These are phyloP conservation scores for Verticillium alfalfae DNA, from an alignment of 2,329 filamentous ascomycete species.

Conservation along the genomic window DNA sequence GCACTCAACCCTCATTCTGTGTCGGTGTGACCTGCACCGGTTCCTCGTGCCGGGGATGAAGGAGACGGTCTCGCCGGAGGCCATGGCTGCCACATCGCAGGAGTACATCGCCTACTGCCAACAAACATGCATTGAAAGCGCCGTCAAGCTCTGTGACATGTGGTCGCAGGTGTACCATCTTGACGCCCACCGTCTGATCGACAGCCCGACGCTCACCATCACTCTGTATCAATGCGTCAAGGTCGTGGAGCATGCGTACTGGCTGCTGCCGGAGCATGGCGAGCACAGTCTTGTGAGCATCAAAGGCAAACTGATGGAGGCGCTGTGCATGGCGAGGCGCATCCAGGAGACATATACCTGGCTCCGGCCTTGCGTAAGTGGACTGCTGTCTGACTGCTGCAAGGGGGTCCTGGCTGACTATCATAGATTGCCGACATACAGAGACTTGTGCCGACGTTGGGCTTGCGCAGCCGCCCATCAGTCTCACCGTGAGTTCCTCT, in stretches of 20 bases:
- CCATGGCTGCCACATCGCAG: constrained; percentile 2
- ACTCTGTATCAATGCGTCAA: background rate
- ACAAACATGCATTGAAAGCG: background rate
- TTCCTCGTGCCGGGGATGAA: constrained; percentile 17
- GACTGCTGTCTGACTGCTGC: background rate
- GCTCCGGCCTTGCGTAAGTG: background rate
- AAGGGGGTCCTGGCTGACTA: background rate
- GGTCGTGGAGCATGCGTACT: background rate
- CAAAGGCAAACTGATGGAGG: background rate
- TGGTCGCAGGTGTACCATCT: background rate
- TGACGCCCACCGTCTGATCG: background rate
- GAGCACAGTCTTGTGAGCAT: background rate
- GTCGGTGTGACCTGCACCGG: constrained; percentile 17
- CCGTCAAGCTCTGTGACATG: background rate
- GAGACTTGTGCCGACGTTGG: background rate
- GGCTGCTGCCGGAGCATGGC: background rate
- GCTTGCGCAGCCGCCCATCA: background rate
- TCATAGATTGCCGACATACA: background rate
- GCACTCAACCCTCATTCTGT: constrained; percentile 8
- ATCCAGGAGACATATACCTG: background rate
- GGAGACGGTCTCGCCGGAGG: constrained; percentile 8
- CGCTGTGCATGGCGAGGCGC: background rate
- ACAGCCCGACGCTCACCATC: background rate
- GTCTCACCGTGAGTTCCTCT: background rate
- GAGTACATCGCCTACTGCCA: constrained; percentile 8